These are phyloP conservation scores for Neofusicoccum cordaticola DNA, from an alignment of 2,329 filamentous ascomycete genomes.

Conservation along the genomic window DNA sequence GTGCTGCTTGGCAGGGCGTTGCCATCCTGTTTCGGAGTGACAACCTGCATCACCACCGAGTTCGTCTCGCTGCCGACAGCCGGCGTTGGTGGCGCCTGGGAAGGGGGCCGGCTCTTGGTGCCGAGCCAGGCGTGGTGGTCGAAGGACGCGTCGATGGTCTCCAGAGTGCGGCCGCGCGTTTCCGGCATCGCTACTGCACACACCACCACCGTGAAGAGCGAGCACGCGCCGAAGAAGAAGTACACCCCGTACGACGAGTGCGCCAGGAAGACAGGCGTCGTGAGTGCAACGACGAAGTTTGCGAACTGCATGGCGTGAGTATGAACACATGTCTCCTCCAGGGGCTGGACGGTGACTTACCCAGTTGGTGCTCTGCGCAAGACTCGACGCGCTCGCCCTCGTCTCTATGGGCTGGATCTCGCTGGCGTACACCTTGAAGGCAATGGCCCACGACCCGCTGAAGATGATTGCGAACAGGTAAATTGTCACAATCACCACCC, in stretches of 20 bases:
- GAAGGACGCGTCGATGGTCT: slow-evolving; percentile 51
- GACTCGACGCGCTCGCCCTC: slow-evolving; percentile 52
- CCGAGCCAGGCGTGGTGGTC: slow-evolving; percentile 24
- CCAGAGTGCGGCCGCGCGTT: slow-evolving; percentile 48
- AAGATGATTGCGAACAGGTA: slow-evolving; percentile 50
- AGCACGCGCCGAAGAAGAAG: slow-evolving; percentile 31
- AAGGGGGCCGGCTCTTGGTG: not conserved
- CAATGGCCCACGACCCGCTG: slow-evolving; percentile 53
- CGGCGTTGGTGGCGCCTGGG: not conserved
- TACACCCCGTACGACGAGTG: slow-evolving; percentile 33
- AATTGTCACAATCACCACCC: slow-evolving; percentile 52
- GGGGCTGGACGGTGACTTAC: slow-evolving; percentile 25
- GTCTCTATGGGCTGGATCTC: slow-evolving; percentile 59
- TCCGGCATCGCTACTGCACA: slow-evolving; percentile 49
- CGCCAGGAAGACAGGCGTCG: slow-evolving; percentile 50
- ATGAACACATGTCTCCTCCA: not conserved
- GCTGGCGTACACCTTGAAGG: slow-evolving; percentile 54
- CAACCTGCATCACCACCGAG: not conserved
- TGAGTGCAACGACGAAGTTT: slow-evolving; percentile 36
- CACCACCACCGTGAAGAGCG: slow-evolving; percentile 24
- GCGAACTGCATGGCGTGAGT: slow-evolving; percentile 21
- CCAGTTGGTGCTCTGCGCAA: slow-evolving; percentile 56
- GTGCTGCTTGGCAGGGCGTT: not conserved
- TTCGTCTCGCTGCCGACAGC: not conserved
- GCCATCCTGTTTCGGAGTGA: no score